Evolutionary conservation across 164 flowering plant species (phyloP), one percentile per base, ranked within the genome.

Genomic region (Tetracentron sinense): DNA sequence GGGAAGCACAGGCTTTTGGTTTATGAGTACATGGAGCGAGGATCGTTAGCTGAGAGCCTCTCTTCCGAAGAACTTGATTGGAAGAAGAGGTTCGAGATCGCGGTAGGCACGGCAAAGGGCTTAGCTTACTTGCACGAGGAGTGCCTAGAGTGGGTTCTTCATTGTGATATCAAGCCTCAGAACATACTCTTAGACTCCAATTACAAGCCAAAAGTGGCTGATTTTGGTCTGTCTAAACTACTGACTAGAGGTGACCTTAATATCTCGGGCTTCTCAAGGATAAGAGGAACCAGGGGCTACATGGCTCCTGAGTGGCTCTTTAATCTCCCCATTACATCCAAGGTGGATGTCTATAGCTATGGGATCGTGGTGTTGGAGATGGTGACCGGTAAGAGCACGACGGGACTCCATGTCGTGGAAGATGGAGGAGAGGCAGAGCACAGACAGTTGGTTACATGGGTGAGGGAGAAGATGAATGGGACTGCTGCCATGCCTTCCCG

Each of bases 241-340:
- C 21, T 56, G 14, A 52, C 70, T 3, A 48, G 82, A 60, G 66
- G 57, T 22, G 56, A 38, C 0, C 0, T 6, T 14, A 46, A 29
- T 15, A 52, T 64, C 42, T 64, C 63, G 12, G 42, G 46, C 30
- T 70, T 81, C 42, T 74, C 80, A 0, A 62, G 44, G 44, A 49
- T 78, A n/a, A 63, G 83, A 59, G 82, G 82, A n/a, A 81, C 80
- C 0, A 66, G 77, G 21, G 84, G 82, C 0, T 81, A 81, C 48
- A 75, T 81, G 74, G 82, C 84, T 6, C 84, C 82, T 0, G 84
- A 81, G 44, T 81, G 82, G 84, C 55, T 70, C 21, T 51, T 58
- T 19, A 72, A 62, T 56, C 74, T 61, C 0, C 71, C 76, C 0
- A 78, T 81, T 6, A 73, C 82, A 0, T 64, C 77, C 0, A 81